A percentile compares a stretch with the other conserved stretches of the same genome.
These are phyloP conservation scores for Umbilicaria muhlenbergii DNA, from an alignment of 495 filamentous ascomycete genomes.

Conservation along the genomic window DNA sequence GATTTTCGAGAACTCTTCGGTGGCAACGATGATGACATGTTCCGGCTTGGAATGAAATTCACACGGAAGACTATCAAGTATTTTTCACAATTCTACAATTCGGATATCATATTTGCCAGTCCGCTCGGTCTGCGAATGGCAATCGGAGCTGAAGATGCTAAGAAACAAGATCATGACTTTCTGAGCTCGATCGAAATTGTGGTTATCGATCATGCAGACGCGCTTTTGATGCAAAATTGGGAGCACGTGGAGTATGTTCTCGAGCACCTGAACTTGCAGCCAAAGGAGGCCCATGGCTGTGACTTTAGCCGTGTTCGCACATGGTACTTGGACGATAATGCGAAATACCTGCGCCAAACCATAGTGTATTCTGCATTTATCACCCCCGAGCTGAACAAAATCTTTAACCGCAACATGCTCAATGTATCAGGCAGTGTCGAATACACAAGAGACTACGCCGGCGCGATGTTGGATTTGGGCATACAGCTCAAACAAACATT, in stretches of 20 bases:
- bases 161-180: slow-evolving; percentile 81
- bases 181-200: slow-evolving; percentile 83
- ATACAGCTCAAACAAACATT: slow-evolving; percentile 73
- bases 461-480: slow-evolving; percentile 43
- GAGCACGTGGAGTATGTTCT: slow-evolving; percentile 85
- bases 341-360: slow-evolving; percentile 68
- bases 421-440: slow-evolving; percentile 69
- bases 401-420: slow-evolving; percentile 59
- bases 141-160: slow-evolving; percentile 57
- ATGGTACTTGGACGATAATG: slow-evolving; percentile 83
- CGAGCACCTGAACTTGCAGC: slow-evolving; percentile 81
- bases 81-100: slow-evolving; percentile 90
- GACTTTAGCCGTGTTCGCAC: slow-evolving; percentile 82
- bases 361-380: slow-evolving; percentile 66
- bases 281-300: slow-evolving; percentile 78
- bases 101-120: slow-evolving; percentile 83
- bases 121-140: slow-evolving; percentile 81
- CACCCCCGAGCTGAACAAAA: slow-evolving; percentile 72
- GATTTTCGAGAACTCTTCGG: slow-evolving; percentile 85
- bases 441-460: slow-evolving; percentile 46
- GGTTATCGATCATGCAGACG: slow-evolving; percentile 83
- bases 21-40: slow-evolving; percentile 94
- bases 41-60: slow-evolving; percentile 84
- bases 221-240: slow-evolving; percentile 96
- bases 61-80: slow-evolving; percentile 90